These are phyloP conservation scores for Eutrema yunnanense DNA, from an alignment of 345 rosid species.

Conservation along the genomic window DNA sequence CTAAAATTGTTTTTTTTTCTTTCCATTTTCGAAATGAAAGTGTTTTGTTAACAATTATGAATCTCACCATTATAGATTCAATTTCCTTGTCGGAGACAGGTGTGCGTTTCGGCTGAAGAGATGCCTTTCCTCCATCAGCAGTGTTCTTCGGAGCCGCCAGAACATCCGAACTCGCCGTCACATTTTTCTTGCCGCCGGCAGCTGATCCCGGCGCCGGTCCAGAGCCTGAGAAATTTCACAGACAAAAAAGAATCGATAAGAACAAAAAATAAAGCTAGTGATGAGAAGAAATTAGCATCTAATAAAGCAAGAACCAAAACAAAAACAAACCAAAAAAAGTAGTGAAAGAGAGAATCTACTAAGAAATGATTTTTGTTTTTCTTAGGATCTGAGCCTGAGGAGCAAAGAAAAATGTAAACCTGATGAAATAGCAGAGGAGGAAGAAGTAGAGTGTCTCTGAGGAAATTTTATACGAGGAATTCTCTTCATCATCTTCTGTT, in stretches of 20 bases:
- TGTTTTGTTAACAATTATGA: not conserved
- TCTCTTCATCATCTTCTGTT: conserved; percentile 51
- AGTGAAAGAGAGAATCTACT: not conserved
- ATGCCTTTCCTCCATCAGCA: conserved; percentile 70
- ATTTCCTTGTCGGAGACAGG: conserved; percentile 68
- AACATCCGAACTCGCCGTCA: conserved; percentile 48
- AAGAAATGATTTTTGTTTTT: too few species aligned
- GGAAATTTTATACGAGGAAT: conserved; percentile 73
- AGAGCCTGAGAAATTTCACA: conserved; percentile 6
- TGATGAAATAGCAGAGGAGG: conserved; percentile 28
- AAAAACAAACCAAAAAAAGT: not conserved
- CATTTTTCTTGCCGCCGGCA: conserved; percentile 12
- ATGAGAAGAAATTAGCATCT: not conserved
- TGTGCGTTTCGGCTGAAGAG: conserved; percentile 79
- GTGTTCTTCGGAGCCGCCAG: conserved; percentile 50
- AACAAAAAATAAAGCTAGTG: not conserved
- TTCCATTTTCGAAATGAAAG: not conserved
- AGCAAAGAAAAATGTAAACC: conserved; percentile 9
- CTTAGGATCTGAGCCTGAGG: not conserved
- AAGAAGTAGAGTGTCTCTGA: conserved; percentile 34
- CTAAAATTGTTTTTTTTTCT: not conserved
- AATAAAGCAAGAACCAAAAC: not conserved
- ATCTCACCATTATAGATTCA: conserved; percentile 56
- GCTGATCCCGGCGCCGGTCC: conserved; percentile 23
- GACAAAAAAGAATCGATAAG: not conserved